A percentile compares a stretch with the other conserved stretches of the same genome.
These are phyloP conservation scores for Agastache rugosa DNA, from an alignment of 257 asterid genomes.

Conservation along the genomic window DNA sequence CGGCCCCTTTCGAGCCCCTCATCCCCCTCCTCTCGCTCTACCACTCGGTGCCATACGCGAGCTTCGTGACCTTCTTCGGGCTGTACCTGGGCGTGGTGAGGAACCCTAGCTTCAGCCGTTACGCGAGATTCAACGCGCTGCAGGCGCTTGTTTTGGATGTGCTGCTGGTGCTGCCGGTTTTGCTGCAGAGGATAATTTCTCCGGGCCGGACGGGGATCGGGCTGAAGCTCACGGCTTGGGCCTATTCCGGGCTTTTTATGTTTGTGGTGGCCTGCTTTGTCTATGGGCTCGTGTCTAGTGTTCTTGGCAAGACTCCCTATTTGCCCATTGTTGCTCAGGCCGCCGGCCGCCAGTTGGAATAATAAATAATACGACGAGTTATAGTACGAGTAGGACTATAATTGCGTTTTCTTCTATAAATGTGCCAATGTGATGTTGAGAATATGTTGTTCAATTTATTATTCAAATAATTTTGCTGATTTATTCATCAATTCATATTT, in stretches of 20 bases:
- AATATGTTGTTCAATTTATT: neutral
- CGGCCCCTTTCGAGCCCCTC: conserved; percentile 77
- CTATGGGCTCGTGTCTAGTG: conserved; percentile 68
- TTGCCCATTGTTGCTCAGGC: conserved; percentile 89
- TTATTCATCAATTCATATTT: neutral
- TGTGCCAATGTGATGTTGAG: neutral
- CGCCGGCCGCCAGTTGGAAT: conserved; percentile 70
- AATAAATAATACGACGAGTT: neutral
- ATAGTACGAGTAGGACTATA: too few species aligned
- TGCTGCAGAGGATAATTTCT: conserved; percentile 73
- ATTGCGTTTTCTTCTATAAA: too few species aligned
- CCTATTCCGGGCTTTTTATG: conserved; percentile 64
- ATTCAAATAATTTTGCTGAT: neutral
- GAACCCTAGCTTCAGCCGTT: conserved; percentile 69
- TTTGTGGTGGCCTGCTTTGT: conserved; percentile 75
- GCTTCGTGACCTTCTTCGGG: conserved; percentile 86
- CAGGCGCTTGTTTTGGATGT: conserved; percentile 93
- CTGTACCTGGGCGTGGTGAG: conserved; percentile 76
- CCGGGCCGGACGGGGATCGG: conserved; percentile 78
- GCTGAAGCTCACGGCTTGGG: conserved; percentile 64
- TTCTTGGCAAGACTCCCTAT: conserved; percentile 86
- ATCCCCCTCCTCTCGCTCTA: conserved; percentile 76
- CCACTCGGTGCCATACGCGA: conserved; percentile 86
- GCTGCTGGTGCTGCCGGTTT: conserved; percentile 72
- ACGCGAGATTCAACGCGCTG: conserved; percentile 80